Conservation (phyloP, 371 early-diverging fungal species). For the Capillidium heterosporum region DNA sequence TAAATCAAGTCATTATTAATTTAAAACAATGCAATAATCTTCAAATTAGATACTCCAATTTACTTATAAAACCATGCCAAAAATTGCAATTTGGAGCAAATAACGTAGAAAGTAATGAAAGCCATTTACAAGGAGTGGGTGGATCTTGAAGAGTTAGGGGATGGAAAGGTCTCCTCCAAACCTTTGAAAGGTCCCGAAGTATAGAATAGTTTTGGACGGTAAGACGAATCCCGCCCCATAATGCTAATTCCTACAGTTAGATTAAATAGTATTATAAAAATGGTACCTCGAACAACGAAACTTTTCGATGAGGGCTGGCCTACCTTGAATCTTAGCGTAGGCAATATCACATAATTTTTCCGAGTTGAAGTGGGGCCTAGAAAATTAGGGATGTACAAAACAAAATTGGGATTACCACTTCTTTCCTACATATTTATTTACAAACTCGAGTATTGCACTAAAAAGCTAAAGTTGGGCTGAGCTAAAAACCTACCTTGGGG, state of each 20-base stretch:
- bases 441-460: constrained; percentile 48
- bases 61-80: too few species aligned
- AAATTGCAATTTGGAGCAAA: too few species aligned
- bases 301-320: constrained; percentile 54
- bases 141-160: not conserved
- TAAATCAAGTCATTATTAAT: too few species aligned
- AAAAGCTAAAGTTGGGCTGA: not conserved
- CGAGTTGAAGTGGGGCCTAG: constrained; percentile 65
- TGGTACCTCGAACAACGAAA: constrained; percentile 59
- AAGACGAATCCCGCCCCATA: constrained; percentile 52
- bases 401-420: constrained; percentile 43
- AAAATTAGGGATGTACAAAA: too few species aligned
- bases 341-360: constrained; percentile 70
- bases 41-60: too few species aligned
- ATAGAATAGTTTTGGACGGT: constrained; percentile 57
- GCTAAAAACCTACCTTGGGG: constrained; percentile 19
- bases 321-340: constrained; percentile 83
- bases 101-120: too few species aligned
- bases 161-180: constrained; percentile 38
- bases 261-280: too few species aligned
- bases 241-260: constrained; percentile 18
- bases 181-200: constrained; percentile 36
- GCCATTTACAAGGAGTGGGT: too few species aligned
- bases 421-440: constrained; percentile 56
- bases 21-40: too few species aligned